Conservation (phyloP, 768 basidiomycete species). For the Mycena metata region DNA sequence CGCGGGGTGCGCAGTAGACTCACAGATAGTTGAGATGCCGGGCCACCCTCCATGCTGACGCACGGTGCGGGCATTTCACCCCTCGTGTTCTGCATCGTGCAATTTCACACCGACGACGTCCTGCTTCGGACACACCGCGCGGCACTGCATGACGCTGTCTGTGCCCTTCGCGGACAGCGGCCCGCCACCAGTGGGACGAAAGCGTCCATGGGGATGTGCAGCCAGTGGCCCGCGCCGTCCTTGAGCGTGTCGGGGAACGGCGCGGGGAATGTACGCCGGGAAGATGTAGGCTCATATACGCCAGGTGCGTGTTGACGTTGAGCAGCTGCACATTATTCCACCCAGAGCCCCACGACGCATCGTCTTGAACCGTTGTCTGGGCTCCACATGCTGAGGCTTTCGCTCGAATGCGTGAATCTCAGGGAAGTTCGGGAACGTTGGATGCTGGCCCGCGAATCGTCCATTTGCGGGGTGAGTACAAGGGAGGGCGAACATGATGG, state of each 20-base stretch:
- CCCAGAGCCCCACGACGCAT: too few species aligned
- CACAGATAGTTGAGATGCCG: slow-evolving; percentile 20
- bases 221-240: slow-evolving; percentile 17
- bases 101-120: slow-evolving; percentile 5
- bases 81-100: not conserved
- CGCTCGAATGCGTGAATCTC: too few species aligned
- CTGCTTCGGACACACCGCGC: slow-evolving; percentile 11
- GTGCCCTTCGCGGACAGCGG: not conserved
- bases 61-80: not conserved
- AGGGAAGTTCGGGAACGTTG: too few species aligned
- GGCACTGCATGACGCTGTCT: not conserved
- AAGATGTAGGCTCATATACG: slow-evolving; percentile 28
- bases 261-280: slow-evolving; percentile 14
- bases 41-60: slow-evolving; percentile 12
- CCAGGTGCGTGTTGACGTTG: slow-evolving; percentile 29
- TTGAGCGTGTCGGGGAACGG: slow-evolving; percentile 29
- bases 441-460: too few species aligned
- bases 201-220: slow-evolving; percentile 31
- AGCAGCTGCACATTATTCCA: slow-evolving; percentile 20
- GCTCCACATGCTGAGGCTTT: too few species aligned
- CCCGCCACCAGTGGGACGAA: slow-evolving; percentile 27
- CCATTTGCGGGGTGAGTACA: too few species aligned
- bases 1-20: not conserved
- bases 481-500: too few species aligned
- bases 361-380: too few species aligned